These are phyloP conservation scores for Apophysomyces variabilis DNA, from an alignment of 371 early-diverging fungal genomes.

Conservation along the genomic window DNA sequence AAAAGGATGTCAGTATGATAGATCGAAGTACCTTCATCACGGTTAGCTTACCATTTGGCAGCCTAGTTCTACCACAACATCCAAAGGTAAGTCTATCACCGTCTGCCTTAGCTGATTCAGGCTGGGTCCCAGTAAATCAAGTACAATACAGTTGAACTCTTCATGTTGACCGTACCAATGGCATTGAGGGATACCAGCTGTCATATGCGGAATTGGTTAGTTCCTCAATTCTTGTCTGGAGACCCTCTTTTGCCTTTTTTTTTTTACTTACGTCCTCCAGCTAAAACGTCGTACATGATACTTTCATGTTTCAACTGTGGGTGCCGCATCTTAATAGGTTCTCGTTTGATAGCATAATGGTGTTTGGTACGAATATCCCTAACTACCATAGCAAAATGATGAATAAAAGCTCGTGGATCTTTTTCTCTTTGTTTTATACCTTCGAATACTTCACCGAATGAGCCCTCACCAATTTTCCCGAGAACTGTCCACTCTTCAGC, in stretches of 20 bases:
- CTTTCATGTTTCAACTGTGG: constrained; percentile 59
- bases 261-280: constrained; percentile 53
- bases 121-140: constrained; percentile 96
- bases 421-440: constrained; percentile 29
- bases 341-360: constrained; percentile 62
- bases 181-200: constrained; percentile 82
- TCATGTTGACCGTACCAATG: constrained; percentile 96
- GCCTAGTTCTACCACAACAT: constrained; percentile 57
- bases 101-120: constrained; percentile 84
- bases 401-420: not conserved
- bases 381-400: too few species aligned
- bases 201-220: not conserved
- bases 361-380: constrained; percentile 12
- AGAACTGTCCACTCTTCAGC: constrained; percentile 60
- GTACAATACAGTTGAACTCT: constrained; percentile 87
- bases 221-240: not conserved
- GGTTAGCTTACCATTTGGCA: constrained; percentile 57
- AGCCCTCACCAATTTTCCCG: constrained; percentile 68
- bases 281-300: constrained; percentile 52
- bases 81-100: constrained; percentile 50
- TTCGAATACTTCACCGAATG: constrained; percentile 69
- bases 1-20: not conserved
- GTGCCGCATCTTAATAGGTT: constrained; percentile 43
- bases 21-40: not conserved
- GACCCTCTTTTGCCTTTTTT: not conserved